Base-by-base conservation (phyloP, 1,139 yeast species). In the Maudiozyma humilis region DNA sequence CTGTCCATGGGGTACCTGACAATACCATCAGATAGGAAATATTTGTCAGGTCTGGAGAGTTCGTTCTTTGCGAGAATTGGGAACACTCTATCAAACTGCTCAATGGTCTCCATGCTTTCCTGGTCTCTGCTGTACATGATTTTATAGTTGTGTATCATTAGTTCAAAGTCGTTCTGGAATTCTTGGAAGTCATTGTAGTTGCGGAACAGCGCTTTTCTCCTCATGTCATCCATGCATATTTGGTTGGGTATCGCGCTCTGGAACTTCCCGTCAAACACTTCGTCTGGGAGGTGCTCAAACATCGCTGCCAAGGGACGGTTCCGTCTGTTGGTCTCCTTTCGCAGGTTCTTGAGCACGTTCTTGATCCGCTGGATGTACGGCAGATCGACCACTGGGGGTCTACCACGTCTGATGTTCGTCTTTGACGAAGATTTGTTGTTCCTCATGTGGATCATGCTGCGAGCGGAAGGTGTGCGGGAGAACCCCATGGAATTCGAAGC, bases 381-480 rank as follows among this genome's bases (percentile, higher is more conserved):
- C 56, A 84, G 81, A 63, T 89, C 97, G 47, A 89, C 91, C 44
- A 89, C 84, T 1, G 97, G 97, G 8, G 97, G 97, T 59, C 96
- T 77, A 39, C 96, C 96, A 59, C 97, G 78, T 72, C 59, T 57
- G 44, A 59, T 51, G 39, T 59, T 63, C n/a, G 55, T 54, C 49
- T 78, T 83, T 15, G 66, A 51, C 42, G 53, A 55, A 32, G 37
- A 14, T 1, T 43, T 33, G 19, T 27, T 42, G 12, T 27, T 5
- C 16, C 23, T 25, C 12, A 12, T 15, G 29, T 39, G 13, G 30
- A 41, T 30, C 2, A 38, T 15, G 7, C 14, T n/a, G 32, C 41
- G 44, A 17, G 40, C 38, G 31, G 45, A 19, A n/a, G 12, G 16
- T 2, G 45, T 32, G 20, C 23, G 30, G 2, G 44, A 33, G 17